Percentiles rank a stretch among this genome's conserved stretches.
Evolutionary conservation across 805 yeast species (phyloP).

Genomic region (Brettanomyces anomalus): DNA sequence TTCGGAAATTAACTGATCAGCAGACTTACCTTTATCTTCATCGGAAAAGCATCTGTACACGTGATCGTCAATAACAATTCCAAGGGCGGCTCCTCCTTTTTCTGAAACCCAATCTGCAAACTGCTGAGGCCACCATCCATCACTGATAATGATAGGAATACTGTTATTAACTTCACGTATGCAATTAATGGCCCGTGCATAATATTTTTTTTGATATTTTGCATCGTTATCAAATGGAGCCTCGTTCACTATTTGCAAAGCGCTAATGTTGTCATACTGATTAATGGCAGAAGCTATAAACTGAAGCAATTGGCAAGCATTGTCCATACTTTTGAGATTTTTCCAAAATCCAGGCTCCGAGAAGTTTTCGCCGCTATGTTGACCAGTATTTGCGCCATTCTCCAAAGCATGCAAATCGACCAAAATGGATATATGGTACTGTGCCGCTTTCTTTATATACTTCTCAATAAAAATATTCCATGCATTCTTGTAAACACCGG

Average conservation of each 20-base stretch:
- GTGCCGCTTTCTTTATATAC: constrained; percentile 50
- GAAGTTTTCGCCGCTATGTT: constrained; percentile 69
- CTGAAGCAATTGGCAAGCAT: constrained; percentile 42
- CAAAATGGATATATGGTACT: constrained; percentile 59
- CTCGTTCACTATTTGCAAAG: constrained; percentile 82
- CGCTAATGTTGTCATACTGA: constrained; percentile 60
- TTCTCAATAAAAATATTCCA: constrained; percentile 52
- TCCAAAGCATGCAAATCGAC: constrained; percentile 88
- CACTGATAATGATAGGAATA: constrained; percentile 75
- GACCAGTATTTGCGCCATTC: constrained; percentile 82
- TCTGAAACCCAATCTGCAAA: constrained; percentile 61
- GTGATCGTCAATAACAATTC: constrained; percentile 77
- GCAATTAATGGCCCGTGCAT: constrained; percentile 50
- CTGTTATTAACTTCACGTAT: constrained; percentile 46
- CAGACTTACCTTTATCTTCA: constrained; percentile 55
- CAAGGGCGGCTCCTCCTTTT: constrained; percentile 33
- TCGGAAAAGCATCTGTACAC: constrained; percentile 81
- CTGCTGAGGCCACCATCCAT: constrained; percentile 87
- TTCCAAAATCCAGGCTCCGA: constrained; percentile 61
- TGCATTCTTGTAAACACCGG: constrained; percentile 56
- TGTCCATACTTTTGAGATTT: constrained; percentile 29
- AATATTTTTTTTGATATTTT: constrained; percentile 47
- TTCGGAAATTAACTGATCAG: constrained; percentile 53
- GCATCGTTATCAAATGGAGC: constrained; percentile 54
- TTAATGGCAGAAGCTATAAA: constrained; percentile 55